phyloP scores from a whole-genome alignment of 805 yeast species.

The Monosporozyma aquatica region DNA sequence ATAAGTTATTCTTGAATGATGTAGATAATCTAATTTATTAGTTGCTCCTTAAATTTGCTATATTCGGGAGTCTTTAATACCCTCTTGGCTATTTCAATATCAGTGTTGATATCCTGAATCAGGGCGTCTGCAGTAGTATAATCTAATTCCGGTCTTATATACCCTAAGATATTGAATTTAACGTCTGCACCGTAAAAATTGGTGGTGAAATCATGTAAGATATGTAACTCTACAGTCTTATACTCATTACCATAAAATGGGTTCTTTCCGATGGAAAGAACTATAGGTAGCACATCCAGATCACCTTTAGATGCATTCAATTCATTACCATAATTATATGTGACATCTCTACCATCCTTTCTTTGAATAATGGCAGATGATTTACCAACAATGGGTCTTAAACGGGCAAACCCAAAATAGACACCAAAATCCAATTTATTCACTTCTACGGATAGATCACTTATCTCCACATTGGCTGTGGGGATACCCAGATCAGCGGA shows the following conservation, averaged over 20 bases:
- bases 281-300: conserved; percentile 63
- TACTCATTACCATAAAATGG: conserved; percentile 76
- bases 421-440: conserved; percentile 61
- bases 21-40: not conserved
- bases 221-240: conserved; percentile 82
- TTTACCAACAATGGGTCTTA: conserved; percentile 17
- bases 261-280: conserved; percentile 92
- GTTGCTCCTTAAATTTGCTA: conserved; percentile 5
- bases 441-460: conserved; percentile 35
- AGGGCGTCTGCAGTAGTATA: conserved; percentile 79
- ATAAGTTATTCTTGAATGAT: too few species aligned
- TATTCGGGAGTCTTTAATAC: conserved; percentile 7
- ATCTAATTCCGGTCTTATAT: conserved; percentile 81
- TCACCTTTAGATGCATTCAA: conserved; percentile 32
- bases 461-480: conserved; percentile 79
- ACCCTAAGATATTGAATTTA: conserved; percentile 68
- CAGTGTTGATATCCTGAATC: conserved; percentile 73
- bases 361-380: conserved; percentile 21
- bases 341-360: conserved; percentile 36
- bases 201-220: conserved; percentile 58
- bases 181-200: conserved; percentile 79
- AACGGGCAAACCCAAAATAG: conserved; percentile 70
- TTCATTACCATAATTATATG: conserved; percentile 51
- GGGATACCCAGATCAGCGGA: conserved; percentile 90
- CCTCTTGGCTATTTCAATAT: conserved; percentile 53